phyloP scores from a whole-genome alignment of 352 stramenopile genomes.

The Phytophthora vignae region DNA sequence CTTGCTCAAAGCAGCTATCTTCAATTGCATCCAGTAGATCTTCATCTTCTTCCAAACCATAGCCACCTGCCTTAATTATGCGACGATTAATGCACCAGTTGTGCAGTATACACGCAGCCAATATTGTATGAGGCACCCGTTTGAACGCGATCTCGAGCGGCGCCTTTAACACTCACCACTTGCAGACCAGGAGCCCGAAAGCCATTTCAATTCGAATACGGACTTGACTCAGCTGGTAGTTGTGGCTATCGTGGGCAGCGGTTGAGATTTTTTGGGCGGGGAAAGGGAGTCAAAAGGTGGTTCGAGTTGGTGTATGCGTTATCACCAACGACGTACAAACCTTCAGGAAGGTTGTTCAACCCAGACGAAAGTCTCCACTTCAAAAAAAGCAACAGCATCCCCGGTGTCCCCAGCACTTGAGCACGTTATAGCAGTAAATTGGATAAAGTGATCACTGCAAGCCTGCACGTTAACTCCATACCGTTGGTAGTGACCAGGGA shows the following conservation, averaged over 20 bases:
- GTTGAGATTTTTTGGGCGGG: not conserved
- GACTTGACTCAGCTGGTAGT: slow-evolving; percentile 10
- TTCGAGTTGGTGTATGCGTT: slow-evolving; percentile 2
- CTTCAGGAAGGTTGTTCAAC: not conserved
- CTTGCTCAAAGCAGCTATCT: not conserved
- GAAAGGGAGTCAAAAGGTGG: slow-evolving; percentile 2
- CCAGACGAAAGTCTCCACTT: slow-evolving; percentile 1
- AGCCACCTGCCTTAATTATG: not conserved
- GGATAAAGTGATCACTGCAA: not conserved
- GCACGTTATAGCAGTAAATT: not conserved
- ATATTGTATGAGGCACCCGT: slow-evolving; percentile 8
- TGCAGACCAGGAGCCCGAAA: slow-evolving; percentile 2
- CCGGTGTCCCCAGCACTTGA: slow-evolving; percentile 1
- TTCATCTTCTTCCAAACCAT: slow-evolving; percentile 4
- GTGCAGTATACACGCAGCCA: slow-evolving; percentile 5
- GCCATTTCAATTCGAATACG: slow-evolving; percentile 8
- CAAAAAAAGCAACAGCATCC: slow-evolving; percentile 4
- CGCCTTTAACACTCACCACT: slow-evolving; percentile 4
- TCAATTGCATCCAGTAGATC: not conserved
- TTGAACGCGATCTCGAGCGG: slow-evolving; percentile 11
- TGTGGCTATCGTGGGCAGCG: not conserved
- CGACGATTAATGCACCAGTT: slow-evolving; percentile 1
- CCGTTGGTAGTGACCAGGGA: slow-evolving; percentile 9
- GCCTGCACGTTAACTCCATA: slow-evolving; percentile 15
- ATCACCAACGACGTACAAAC: slow-evolving; percentile 1